Evolutionary conservation across 164 flowering plant species (phyloP).

Genomic region (Litsea cubeba): DNA sequence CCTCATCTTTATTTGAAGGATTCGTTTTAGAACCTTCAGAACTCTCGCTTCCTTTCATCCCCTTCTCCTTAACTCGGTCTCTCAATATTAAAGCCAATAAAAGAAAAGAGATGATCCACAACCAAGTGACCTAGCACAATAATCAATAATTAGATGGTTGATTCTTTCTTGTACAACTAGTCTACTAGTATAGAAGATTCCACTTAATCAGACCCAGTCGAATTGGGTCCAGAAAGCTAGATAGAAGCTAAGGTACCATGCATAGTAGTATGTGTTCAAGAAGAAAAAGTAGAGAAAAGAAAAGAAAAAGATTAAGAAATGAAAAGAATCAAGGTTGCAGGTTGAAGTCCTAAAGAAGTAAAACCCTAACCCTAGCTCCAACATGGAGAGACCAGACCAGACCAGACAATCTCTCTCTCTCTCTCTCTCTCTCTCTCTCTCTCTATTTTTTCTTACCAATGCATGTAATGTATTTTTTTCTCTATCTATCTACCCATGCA

Average conservation of each 20-base stretch:
- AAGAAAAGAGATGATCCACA: neutral
- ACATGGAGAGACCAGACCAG: conserved; percentile 7
- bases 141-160: neutral
- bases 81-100: neutral
- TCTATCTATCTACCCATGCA: conserved; percentile 3
- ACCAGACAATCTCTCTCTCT: conserved; percentile 2
- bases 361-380: conserved; percentile 33
- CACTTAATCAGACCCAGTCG: neutral
- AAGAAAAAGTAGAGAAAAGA: neutral
- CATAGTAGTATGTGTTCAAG: neutral
- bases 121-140: neutral
- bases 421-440: neutral
- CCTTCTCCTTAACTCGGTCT: neutral
- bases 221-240: neutral
- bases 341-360: neutral
- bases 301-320: neutral
- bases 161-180: neutral
- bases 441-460: neutral
- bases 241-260: neutral
- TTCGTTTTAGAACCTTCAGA: conserved; percentile 28
- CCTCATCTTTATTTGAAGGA: conserved; percentile 10
- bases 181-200: neutral
- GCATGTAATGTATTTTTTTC: neutral
- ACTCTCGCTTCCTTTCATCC: conserved; percentile 18
- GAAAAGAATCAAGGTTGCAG: conserved; percentile 2